Evolutionary conservation across 2,329 filamentous ascomycete species (phyloP).

Genomic region (Cladorrhinum sp.): DNA sequence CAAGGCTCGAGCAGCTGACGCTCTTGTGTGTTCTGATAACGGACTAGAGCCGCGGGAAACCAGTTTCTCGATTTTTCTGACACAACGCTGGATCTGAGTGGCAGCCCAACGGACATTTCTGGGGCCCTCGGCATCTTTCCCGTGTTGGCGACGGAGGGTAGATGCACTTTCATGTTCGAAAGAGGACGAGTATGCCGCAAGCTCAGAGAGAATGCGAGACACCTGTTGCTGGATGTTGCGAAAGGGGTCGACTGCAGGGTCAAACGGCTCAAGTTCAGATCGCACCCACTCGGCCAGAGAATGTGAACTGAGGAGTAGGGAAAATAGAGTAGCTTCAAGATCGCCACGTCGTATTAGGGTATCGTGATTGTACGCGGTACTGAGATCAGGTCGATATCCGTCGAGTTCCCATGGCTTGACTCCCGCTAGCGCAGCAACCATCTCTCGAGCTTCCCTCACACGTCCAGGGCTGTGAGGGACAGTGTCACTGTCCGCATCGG

Average conservation of each 20-base stretch:
- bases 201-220: conserved; percentile 43
- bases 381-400: conserved; percentile 45
- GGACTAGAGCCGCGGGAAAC: conserved; percentile 38
- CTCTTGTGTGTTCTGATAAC: conserved; percentile 38
- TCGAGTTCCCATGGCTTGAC: conserved; percentile 37
- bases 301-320: conserved; percentile 53
- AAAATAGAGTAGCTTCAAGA: conserved; percentile 50
- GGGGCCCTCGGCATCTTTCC: conserved; percentile 32
- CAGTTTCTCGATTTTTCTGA: conserved; percentile 41
- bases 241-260: conserved; percentile 46
- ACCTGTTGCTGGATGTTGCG: conserved; percentile 47
- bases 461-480: conserved; percentile 29
- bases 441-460: conserved; percentile 48
- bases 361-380: conserved; percentile 30
- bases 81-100: conserved; percentile 43
- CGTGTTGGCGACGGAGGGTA: conserved; percentile 9
- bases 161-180: conserved; percentile 10
- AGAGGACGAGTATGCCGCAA: conserved; percentile 36
- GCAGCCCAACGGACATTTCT: conserved; percentile 49
- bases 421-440: conserved; percentile 47
- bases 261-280: conserved; percentile 42
- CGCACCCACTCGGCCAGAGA: conserved; percentile 54
- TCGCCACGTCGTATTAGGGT: conserved; percentile 36
- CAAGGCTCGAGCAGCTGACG: conserved; percentile 46
- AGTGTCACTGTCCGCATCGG: conserved; percentile 26